Percentiles rank a stretch among this genome's conserved stretches.
phyloP scores from a whole-genome alignment of 1,284 basidiomycete species.

The Sporisorium scitamineum region DNA sequence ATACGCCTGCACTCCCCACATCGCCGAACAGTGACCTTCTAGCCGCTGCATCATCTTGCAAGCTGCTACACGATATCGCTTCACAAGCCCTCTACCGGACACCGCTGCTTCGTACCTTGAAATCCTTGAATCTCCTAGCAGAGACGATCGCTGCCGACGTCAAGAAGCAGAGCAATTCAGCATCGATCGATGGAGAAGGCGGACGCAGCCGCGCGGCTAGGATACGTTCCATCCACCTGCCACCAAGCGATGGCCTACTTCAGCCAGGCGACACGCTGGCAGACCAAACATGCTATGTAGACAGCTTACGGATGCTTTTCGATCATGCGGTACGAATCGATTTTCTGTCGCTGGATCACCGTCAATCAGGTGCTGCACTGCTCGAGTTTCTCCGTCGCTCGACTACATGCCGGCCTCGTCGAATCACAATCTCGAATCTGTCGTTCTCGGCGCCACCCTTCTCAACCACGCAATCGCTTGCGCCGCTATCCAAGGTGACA shows the following conservation, averaged over 20 bases:
- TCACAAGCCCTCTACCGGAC: constrained; percentile 9
- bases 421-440: constrained; percentile 39
- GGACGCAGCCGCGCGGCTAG: neutral
- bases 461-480: constrained; percentile 24
- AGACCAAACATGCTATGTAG: constrained; percentile 33
- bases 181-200: neutral
- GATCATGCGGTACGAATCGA: constrained; percentile 30
- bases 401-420: constrained; percentile 30
- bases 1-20: constrained; percentile 13
- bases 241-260: constrained; percentile 36
- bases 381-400: constrained; percentile 25
- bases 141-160: constrained; percentile 17
- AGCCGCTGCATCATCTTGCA: constrained; percentile 14
- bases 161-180: constrained; percentile 5
- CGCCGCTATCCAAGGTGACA: constrained; percentile 31
- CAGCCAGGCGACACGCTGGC: constrained; percentile 37
- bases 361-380: constrained; percentile 32
- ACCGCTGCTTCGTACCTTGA: constrained; percentile 28
- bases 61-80: constrained; percentile 20
- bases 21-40: constrained; percentile 19
- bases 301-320: constrained; percentile 32
- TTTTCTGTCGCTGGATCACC: constrained; percentile 35
- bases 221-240: constrained; percentile 30
- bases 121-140: constrained; percentile 26
- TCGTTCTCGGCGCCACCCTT: constrained; percentile 44